Conservation (phyloP, 352 stramenopile species). For the Globisporangium solare region DNA sequence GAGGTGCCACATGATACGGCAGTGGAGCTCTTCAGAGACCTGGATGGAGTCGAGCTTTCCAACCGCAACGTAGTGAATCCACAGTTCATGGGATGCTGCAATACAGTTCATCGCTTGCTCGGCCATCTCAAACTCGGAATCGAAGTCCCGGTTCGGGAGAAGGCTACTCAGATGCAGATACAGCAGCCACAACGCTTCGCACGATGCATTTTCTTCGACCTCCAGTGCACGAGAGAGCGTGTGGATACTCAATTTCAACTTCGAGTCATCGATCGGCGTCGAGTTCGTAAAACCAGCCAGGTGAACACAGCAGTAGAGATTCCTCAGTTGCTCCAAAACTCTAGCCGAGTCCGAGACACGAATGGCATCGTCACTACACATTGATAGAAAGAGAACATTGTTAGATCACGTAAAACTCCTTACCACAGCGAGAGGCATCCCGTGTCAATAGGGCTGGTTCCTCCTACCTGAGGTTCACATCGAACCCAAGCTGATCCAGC, state of each 20-base stretch:
- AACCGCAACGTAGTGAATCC: conserved; percentile 23
- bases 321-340: conserved; percentile 16
- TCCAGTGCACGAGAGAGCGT: conserved; percentile 30
- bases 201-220: conserved; percentile 33
- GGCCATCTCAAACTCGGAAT: conserved; percentile 22
- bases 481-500: conserved; percentile 42
- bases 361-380: conserved; percentile 19
- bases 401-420: neutral
- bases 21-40: conserved; percentile 10
- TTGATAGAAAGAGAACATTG: neutral
- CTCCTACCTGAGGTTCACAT: conserved; percentile 30
- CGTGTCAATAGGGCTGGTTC: neutral
- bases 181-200: conserved; percentile 28
- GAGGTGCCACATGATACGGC: conserved; percentile 11
- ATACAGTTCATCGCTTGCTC: conserved; percentile 31
- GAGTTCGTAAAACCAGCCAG: neutral
- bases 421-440: neutral
- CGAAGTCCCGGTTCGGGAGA: conserved; percentile 12
- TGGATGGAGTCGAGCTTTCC: conserved; percentile 14
- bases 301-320: conserved; percentile 15
- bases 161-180: conserved; percentile 25
- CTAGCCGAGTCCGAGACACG: conserved; percentile 13
- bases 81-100: conserved; percentile 20
- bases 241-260: conserved; percentile 19
- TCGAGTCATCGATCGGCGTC: conserved; percentile 4